Evolutionary conservation across 2,329 filamentous ascomycete species (phyloP), one percentile per base, ranked within the genome.

Genomic region (Nemania diffusa): DNA sequence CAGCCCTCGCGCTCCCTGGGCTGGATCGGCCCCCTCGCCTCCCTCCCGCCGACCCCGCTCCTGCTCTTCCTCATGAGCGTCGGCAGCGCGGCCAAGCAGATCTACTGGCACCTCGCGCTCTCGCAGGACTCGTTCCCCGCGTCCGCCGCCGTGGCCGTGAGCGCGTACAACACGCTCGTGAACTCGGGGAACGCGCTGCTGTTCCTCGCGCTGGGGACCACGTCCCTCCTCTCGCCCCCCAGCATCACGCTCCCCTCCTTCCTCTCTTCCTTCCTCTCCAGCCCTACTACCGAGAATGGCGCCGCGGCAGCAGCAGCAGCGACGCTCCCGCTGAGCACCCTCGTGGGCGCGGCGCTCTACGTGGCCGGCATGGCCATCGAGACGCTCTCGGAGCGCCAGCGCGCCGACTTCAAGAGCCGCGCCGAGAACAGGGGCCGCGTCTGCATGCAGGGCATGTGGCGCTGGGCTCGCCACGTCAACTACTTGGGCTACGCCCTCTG

Each of bases 181-280:
- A 90, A 90, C 79, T 80, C 80, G n/a, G 15, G 84, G 32, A 89
- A 86, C 76, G 82, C 83, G 0, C 81, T 90, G 15, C 78, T 88
- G 17, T 85, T 88, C 70, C 77, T 87, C 34, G 81, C 82, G 46
- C 74, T 81, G 2, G 78, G 81, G 17, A 86, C 85, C 0, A 86
- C 84, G 2, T 76, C 77, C 0, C 69, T 78, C 5, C 67, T 70
- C 26, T 77, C 73, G n/a, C 42, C n/a, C n/a, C 72, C 70, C 2
- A 65, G 64, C 15, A 37, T 64, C 77, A 20, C 83, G 79, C 66
- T 75, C 15, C 69, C 75, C 6, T 67, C 73, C 24, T 62, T 75
- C n/a, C 5, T 44, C 62, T 77, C 17, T 15, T 40, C 82, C 79
- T 67, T n/a, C n/a, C n/a, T n/a, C n/a, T n/a, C n/a, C n/a, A 44